Evolutionary conservation across 768 basidiomycete genomes (phyloP).

Genomic region (Hemileccinum rubropunctum): DNA sequence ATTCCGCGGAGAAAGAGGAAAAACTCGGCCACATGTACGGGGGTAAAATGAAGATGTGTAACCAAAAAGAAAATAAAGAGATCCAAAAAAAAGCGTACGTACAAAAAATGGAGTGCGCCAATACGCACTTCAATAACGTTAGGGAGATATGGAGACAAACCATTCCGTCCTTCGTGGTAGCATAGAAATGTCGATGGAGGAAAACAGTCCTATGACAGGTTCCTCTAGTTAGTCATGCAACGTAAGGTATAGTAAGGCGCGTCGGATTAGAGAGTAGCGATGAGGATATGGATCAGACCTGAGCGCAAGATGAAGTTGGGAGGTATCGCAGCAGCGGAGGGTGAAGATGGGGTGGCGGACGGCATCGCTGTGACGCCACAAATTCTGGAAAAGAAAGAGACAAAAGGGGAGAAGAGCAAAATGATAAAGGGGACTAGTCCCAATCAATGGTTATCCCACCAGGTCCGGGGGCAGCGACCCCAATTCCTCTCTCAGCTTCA

Average conservation of each 20-base stretch:
- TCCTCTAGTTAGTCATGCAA: constrained; percentile 24
- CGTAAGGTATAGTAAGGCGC: constrained; percentile 25
- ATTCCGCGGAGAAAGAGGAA: background rate
- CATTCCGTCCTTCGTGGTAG: constrained; percentile 16
- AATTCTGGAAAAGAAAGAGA: constrained; percentile 4
- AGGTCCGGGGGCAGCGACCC: constrained; percentile 58
- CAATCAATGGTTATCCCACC: constrained; percentile 79
- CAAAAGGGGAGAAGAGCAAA: background rate
- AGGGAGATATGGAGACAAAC: constrained; percentile 15
- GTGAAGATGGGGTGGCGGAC: background rate
- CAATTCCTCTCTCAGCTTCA: constrained; percentile 73
- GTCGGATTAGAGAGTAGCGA: constrained; percentile 4
- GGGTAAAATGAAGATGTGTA: background rate
- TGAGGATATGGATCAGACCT: constrained; percentile 8
- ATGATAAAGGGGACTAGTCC: constrained; percentile 42
- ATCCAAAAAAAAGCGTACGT: constrained; percentile 12
- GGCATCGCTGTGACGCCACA: background rate
- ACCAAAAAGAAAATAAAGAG: background rate
- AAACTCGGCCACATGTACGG: no score
- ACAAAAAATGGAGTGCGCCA: constrained; percentile 14
- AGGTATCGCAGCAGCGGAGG: constrained; percentile 25
- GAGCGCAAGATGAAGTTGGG: background rate
- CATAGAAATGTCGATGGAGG: constrained; percentile 13
- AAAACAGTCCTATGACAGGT: constrained; percentile 19
- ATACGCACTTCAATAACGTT: constrained; percentile 26